Evolutionary conservation across 202 grass and related monocot genomes (phyloP).

Genomic region (Cymbopogon flexuosus): DNA sequence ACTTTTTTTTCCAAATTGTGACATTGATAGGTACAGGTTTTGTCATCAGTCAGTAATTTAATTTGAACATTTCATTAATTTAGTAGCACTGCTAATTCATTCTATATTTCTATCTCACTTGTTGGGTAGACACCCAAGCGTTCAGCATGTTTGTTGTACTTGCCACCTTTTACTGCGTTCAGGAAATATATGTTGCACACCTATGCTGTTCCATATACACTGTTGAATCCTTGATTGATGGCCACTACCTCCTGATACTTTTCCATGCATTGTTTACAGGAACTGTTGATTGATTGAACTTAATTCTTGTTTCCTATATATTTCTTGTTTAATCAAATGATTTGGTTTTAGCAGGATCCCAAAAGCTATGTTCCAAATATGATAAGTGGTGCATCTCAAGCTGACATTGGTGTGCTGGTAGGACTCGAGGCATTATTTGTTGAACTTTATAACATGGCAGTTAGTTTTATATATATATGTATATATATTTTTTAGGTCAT

Average conservation of each 20-base stretch:
- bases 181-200: neutral
- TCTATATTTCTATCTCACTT: neutral
- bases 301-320: neutral
- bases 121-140: neutral
- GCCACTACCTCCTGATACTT: neutral
- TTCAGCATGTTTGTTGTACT: neutral
- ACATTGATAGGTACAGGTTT: neutral
- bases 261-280: neutral
- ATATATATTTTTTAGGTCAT: conserved; percentile 68
- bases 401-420: conserved; percentile 97
- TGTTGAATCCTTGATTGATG: neutral
- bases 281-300: neutral
- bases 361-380: conserved; percentile 99
- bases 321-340: conserved; percentile 1
- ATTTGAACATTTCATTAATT: neutral
- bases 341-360: conserved; percentile 41
- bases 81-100: neutral
- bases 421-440: neutral
- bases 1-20: neutral
- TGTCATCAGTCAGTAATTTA: neutral
- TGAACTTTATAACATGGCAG: neutral
- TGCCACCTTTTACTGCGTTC: neutral
- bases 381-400: conserved; percentile 99
- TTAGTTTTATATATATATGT: neutral
- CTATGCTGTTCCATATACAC: neutral